Evolutionary conservation across 176 grass and related monocot species (phyloP), one percentile per base, ranked within the genome.

Genomic region (Poa annua): DNA sequence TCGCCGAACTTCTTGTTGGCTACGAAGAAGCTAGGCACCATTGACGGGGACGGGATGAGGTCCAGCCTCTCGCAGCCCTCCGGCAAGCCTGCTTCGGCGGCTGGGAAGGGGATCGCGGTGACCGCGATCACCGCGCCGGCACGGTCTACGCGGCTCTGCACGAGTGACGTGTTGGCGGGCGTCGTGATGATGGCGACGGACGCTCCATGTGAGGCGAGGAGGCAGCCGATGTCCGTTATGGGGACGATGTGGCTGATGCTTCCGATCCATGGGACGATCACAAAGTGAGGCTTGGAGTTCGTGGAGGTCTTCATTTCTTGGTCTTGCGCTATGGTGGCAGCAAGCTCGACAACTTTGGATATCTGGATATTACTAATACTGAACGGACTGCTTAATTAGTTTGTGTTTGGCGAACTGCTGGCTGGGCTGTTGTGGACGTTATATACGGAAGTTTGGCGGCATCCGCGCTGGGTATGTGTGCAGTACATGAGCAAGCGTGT

Each of bases 1-100:
- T 90, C 47, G 52, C 86, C 72, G 33, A 97, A 86, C 42, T n/a
- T 41, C 7, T 41, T 89, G 36, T 53, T 68, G 8, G 94, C 94
- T 3, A 0, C 0, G 81, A 85, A 87, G 81, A 88, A 89, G 11
- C 69, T 49, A 2, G 85, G 76, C 66, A 89, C 44, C 47, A 84
- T 38, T 35, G 74, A 17, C 2, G 68, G 56, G 10, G 82, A 81
- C 1, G 26, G 79, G 75, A 91, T 11, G 10, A 55, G 24, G 75
- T 97, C 94, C 7, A 89, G 3, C 85, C 80, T 81, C 82, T 97
- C 89, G 69, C 79, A 84, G 44, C 89, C 91, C 36, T 88, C 85
- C 0, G 89, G 82, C 35, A 97, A 66, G 26, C 84, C 81, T 13
- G 74, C 64, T 20, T 87, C 86, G 3, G 79, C 57, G 11, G 70